A percentile compares a stretch with the other conserved stretches of the same genome.
Evolutionary conservation across 73 alveolate species (phyloP).

Genomic region (Paramecium sexaurelia): DNA sequence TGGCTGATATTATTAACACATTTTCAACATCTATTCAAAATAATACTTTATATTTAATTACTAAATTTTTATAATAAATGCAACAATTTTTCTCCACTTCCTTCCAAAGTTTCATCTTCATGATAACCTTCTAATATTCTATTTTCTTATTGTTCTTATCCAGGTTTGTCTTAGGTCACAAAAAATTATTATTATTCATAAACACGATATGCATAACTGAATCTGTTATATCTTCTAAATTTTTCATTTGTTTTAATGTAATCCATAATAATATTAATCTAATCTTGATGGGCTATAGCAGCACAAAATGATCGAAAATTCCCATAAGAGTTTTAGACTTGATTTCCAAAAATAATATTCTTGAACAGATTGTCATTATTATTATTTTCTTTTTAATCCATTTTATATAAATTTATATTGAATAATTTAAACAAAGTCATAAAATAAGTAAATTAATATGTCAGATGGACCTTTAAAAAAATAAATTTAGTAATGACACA

Average conservation of each 20-base stretch:
- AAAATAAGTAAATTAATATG: not conserved
- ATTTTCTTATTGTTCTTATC: conserved; percentile 10
- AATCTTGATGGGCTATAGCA: conserved; percentile 55
- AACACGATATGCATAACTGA: conserved; percentile 64
- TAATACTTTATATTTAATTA: not conserved
- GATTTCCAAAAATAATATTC: conserved; percentile 56
- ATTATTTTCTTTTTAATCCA: not conserved
- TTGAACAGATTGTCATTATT: not conserved
- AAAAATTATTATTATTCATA: conserved; percentile 51
- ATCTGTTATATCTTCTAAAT: conserved; percentile 63
- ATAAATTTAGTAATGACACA: not conserved
- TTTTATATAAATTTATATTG: not conserved
- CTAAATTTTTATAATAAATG: conserved; percentile 66
- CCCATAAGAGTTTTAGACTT: conserved; percentile 62
- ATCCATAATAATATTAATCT: conserved; percentile 39
- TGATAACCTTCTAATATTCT: conserved; percentile 53
- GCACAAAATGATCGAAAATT: conserved; percentile 67
- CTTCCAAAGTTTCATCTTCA: conserved; percentile 70
- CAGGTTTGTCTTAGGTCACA: conserved; percentile 61
- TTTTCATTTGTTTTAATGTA: conserved; percentile 60
- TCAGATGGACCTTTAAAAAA: not conserved
- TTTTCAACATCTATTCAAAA: conserved; percentile 66
- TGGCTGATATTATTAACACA: conserved; percentile 62
- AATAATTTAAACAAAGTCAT: not conserved
- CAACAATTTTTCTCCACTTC: conserved; percentile 69